Base-by-base conservation (phyloP, 78 protist genomes). In the Protostelium mycophagum region DNA sequence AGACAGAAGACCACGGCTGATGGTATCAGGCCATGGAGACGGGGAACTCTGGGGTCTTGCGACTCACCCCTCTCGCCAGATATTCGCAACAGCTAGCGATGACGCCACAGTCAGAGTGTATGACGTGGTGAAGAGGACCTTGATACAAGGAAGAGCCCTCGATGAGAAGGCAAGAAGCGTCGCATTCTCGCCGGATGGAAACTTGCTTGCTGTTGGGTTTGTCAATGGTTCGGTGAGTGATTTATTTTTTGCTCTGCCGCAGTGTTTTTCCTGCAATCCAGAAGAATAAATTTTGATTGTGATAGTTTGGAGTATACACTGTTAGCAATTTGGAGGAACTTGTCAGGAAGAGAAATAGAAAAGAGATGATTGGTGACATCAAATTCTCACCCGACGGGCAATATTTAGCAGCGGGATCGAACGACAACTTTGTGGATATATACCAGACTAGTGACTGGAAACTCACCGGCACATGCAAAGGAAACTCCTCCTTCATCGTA, bases 41-140 rank as follows among this genome's bases (percentile, higher is more conserved):
- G 95, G 92, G 28, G 93, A 93, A 91, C 84, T 89, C 31, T 87
- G 91, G 91, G 93, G 90, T 28, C 86, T 93, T 35, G 88, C 91
- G 1, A 0, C 37, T 28, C 88, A 88, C 85, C 93, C 93, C 83
- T 0, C 73, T 10, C 63, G 1, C 28, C 5, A 1, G 28, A 38
- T 0, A 23, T 90, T 90, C 37, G 85, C 38, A 36, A 88, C 95
- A 0, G 84, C 38, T 37, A 35, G 88, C 34, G 91, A 90, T 28
- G 93, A 90, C 91, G 16, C 5, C 31, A 37, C 37, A 0, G 36
- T 93, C 63, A 38, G 87, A 1, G 29, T 90, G 37, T 93, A 91
- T 91, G 87, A 93, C 91, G 1, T 88, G 37, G 10, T 0, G 34
- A 37, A 25, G 37, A 28, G 31, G 35, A 35, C 39, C 35, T 31